Evolutionary conservation across 495 filamentous ascomycete species (phyloP), one percentile per base, ranked within the genome.

Genomic region (Podospora pseudocomata): DNA sequence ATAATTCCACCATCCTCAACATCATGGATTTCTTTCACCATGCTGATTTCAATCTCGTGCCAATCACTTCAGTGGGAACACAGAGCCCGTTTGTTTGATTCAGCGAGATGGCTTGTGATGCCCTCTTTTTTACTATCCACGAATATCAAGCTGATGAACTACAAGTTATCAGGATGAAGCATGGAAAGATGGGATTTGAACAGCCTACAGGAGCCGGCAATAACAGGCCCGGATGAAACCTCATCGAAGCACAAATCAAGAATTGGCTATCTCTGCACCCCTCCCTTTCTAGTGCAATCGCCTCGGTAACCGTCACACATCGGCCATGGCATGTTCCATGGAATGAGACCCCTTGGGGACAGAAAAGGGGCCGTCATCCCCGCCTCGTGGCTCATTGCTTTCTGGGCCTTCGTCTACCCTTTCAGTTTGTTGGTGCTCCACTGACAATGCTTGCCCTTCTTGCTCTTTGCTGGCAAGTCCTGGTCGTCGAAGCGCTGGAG

Each of bases 401-500:
- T 49, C 5, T 49, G 6, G 39, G 13, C 39, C 13, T 11, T 2
- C 39, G 18, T 49, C 39, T 2, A 16, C 39, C 39, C 39, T 13
- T 49, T 18, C 39, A 0, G 9, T 2, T 49, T 49, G 39, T 49
- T 49, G 39, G 39, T 16, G 39, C 9, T 49, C 5, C 9, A 6
- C 39, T 13, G 9, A 18, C 4, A 53, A 70, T 74, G 71, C 18
- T 39, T 19, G 53, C n/a, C 28, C 54, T 66, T 32, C 7, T 60
- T 60, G 34, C 66, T 15, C 18, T 68, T 30, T 68, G 60, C 26
- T 74, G 60, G 63, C 65, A 71, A 49, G 18, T 55, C 15, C 64
- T 73, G 7, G 19, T 44, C 28, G 28, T 5, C 27, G 20, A 15
- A 26, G 63, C 65, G 16, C 58, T 70, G 20, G 65, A 73, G 13